Evolutionary conservation across 805 yeast species (phyloP).

Genomic region (Kluyveromyces dobzhanskii): DNA sequence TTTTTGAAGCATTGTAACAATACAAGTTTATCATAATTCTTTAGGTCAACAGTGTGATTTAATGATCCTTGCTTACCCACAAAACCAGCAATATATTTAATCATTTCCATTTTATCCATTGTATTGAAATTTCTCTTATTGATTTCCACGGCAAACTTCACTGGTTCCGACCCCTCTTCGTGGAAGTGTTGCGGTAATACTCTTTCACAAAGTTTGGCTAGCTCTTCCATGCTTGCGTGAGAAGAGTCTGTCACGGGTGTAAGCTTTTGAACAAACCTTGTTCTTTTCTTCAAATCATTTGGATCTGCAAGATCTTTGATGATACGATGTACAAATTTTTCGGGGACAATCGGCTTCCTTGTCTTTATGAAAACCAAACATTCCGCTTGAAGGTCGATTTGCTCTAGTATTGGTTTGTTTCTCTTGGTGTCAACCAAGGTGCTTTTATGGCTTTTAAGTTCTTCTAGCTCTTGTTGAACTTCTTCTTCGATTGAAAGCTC

Average conservation of each 20-base stretch:
- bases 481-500: slow-evolving; percentile 67
- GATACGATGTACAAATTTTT: slow-evolving; percentile 51
- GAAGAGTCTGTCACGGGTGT: slow-evolving; percentile 75
- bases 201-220: slow-evolving; percentile 46
- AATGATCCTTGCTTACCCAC: slow-evolving; percentile 52
- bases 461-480: slow-evolving; percentile 61
- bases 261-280: slow-evolving; percentile 67
- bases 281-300: slow-evolving; percentile 39
- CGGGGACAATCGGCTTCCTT: slow-evolving; percentile 73
- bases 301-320: slow-evolving; percentile 52
- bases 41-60: slow-evolving; percentile 74
- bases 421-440: slow-evolving; percentile 30
- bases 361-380: slow-evolving; percentile 82
- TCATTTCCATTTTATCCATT: slow-evolving; percentile 63
- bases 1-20: slow-evolving; percentile 84
- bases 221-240: slow-evolving; percentile 61
- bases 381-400: slow-evolving; percentile 65
- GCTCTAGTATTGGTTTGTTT: slow-evolving; percentile 42
- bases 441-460: slow-evolving; percentile 35
- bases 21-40: slow-evolving; percentile 67
- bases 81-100: slow-evolving; percentile 57
- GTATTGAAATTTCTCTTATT: slow-evolving; percentile 70
- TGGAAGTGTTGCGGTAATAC: slow-evolving; percentile 70
- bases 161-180: slow-evolving; percentile 28
- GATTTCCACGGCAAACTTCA: slow-evolving; percentile 72